A percentile compares a stretch with the other conserved stretches of the same genome.
phyloP scores from a whole-genome alignment of 345 rosid species.

The Murraya paniculata region DNA sequence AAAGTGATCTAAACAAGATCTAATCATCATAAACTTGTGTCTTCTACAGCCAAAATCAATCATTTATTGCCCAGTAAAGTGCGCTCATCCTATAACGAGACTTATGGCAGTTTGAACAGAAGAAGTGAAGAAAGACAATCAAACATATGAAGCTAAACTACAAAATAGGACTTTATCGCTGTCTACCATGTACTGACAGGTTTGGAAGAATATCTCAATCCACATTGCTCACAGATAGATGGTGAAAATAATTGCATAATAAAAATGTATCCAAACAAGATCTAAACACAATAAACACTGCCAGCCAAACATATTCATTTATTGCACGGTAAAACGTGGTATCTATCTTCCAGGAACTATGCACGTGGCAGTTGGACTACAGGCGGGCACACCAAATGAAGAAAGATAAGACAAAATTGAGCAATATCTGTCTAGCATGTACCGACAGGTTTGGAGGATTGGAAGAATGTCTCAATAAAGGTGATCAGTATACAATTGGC shows the following conservation, averaged over 20 bases:
- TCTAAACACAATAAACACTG: neutral
- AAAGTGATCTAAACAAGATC: neutral
- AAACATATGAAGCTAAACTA: neutral
- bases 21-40: neutral
- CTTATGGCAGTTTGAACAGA: neutral
- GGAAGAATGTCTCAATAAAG: slow-evolving; percentile 1
- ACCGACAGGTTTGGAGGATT: neutral
- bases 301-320: neutral
- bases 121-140: neutral
- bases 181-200: neutral
- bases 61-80: neutral
- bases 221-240: neutral
- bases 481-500: neutral
- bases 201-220: neutral
- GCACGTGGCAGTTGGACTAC: neutral
- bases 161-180: neutral
- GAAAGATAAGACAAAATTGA: neutral
- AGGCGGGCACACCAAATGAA: neutral
- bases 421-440: neutral
- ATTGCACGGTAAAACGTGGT: neutral
- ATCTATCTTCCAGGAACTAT: neutral
- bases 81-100: neutral
- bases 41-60: neutral
- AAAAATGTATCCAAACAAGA: neutral
- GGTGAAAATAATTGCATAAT: neutral